Evolutionary conservation across 2,329 filamentous ascomycete genomes (phyloP).

Genomic region (Pestalotiopsis sp.): DNA sequence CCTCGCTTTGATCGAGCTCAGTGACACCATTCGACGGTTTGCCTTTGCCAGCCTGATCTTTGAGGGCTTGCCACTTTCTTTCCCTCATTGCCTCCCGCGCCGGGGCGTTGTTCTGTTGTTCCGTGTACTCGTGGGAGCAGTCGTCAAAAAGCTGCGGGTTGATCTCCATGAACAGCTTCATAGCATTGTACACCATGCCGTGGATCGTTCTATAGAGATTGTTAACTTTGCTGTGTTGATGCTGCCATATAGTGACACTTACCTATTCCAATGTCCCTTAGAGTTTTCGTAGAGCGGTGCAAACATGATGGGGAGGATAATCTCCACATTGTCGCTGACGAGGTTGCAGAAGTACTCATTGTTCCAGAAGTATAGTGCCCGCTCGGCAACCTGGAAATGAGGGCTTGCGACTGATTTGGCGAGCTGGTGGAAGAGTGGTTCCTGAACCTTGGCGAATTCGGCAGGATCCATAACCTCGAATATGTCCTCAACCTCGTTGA

Average conservation of each 20-base stretch:
- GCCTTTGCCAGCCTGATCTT: slow-evolving; percentile 74
- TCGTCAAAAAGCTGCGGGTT: slow-evolving; percentile 98
- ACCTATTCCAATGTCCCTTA: slow-evolving; percentile 99
- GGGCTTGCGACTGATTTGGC: slow-evolving; percentile 98
- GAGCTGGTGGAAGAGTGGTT: slow-evolving; percentile 94
- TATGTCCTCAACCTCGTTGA: slow-evolving; percentile 98
- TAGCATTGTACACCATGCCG: slow-evolving; percentile 99
- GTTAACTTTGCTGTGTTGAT: slow-evolving; percentile 18
- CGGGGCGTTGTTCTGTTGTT: slow-evolving; percentile 90
- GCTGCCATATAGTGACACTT: slow-evolving; percentile 31
- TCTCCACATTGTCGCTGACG: slow-evolving; percentile 97
- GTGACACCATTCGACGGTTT: slow-evolving; percentile 45
- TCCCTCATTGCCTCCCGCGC: slow-evolving; percentile 79
- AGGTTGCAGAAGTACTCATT: slow-evolving; percentile 99
- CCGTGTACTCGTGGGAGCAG: slow-evolving; percentile 96
- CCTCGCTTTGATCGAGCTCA: slow-evolving; percentile 79
- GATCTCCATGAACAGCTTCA: slow-evolving; percentile 99
- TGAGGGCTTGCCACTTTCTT: slow-evolving; percentile 84
- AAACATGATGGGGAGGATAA: slow-evolving; percentile 99
- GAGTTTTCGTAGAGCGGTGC: slow-evolving; percentile 97
- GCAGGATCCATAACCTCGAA: slow-evolving; percentile 99
- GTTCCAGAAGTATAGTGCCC: slow-evolving; percentile 99
- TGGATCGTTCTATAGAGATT: slow-evolving; percentile 77
- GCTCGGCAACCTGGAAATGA: slow-evolving; percentile 97
- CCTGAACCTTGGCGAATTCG: slow-evolving; percentile 98